Percentiles rank a stretch among this genome's conserved stretches.
phyloP scores from a whole-genome alignment of 345 rosid genomes.

The Populus nigra region DNA sequence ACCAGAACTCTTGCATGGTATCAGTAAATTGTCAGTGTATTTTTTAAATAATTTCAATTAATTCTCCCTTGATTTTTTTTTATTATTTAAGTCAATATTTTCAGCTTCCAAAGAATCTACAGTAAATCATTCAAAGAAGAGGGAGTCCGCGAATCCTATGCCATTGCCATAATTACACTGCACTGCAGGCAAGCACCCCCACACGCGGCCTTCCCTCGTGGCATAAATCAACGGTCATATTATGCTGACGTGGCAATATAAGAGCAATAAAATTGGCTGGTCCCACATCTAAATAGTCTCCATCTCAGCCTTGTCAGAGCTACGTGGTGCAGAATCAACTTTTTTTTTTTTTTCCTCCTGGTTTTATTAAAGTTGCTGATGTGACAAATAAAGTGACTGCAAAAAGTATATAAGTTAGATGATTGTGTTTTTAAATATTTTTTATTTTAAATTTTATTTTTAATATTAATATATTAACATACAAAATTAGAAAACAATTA shows the following conservation, averaged over 20 bases:
- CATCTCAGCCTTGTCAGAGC: background rate
- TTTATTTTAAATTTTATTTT: too few relatives aligned
- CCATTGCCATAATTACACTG: background rate
- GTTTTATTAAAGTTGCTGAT: background rate
- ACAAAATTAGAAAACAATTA: too few relatives aligned
- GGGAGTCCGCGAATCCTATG: background rate
- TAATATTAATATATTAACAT: too few relatives aligned
- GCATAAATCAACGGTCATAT: constrained; percentile 2
- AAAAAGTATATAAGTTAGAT: background rate
- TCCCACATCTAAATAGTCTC: background rate
- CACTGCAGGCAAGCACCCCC: background rate
- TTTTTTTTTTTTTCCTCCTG: background rate
- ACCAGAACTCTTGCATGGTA: too few relatives aligned
- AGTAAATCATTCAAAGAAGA: background rate
- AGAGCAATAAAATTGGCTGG: background rate
- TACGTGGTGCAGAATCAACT: background rate
- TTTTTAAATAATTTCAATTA: background rate
- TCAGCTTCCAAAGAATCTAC: background rate
- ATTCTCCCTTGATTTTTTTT: background rate
- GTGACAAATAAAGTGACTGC: background rate
- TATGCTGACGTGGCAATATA: background rate
- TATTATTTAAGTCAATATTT: background rate
- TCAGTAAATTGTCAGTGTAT: too few relatives aligned
- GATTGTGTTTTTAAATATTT: too few relatives aligned
- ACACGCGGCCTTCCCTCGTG: background rate